These are phyloP conservation scores for Leccinum subgranulosum DNA, from an alignment of 768 basidiomycete genomes.

Conservation along the genomic window DNA sequence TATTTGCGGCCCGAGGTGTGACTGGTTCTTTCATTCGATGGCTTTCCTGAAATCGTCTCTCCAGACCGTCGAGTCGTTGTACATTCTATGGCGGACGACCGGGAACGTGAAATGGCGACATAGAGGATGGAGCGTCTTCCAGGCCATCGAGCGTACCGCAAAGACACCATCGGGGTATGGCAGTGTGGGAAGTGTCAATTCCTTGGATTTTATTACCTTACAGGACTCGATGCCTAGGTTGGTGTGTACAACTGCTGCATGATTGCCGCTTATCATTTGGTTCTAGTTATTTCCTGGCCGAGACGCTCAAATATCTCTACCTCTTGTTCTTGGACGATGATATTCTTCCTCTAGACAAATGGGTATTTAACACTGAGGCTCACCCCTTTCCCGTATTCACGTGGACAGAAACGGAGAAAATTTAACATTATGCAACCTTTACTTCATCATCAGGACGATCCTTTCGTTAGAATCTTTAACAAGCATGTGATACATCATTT, in stretches of 20 bases:
- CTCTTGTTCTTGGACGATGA: constrained; percentile 67
- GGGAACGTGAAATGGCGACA: constrained; percentile 67
- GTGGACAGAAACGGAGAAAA: constrained; percentile 55
- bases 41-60: background rate
- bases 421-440: constrained; percentile 27
- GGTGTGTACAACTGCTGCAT: constrained; percentile 13
- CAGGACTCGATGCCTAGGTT: constrained; percentile 75
- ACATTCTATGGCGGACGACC: constrained; percentile 67
- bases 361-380: constrained; percentile 70
- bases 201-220: constrained; percentile 34
- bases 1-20: constrained; percentile 70
- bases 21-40: background rate
- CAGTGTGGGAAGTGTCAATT: constrained; percentile 48
- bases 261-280: background rate
- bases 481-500: background rate
- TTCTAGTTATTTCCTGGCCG: constrained; percentile 50
- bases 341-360: constrained; percentile 49
- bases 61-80: constrained; percentile 73
- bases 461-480: background rate
- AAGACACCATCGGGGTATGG: constrained; percentile 64
- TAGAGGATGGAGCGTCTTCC: constrained; percentile 68
- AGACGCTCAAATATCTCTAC: constrained; percentile 72
- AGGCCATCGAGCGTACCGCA: constrained; percentile 59
- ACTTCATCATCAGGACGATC: background rate
- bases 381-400: constrained; percentile 73